These are phyloP conservation scores for Pseudogymnoascus sp. DNA, from an alignment of 2,329 filamentous ascomycete genomes.

Conservation along the genomic window DNA sequence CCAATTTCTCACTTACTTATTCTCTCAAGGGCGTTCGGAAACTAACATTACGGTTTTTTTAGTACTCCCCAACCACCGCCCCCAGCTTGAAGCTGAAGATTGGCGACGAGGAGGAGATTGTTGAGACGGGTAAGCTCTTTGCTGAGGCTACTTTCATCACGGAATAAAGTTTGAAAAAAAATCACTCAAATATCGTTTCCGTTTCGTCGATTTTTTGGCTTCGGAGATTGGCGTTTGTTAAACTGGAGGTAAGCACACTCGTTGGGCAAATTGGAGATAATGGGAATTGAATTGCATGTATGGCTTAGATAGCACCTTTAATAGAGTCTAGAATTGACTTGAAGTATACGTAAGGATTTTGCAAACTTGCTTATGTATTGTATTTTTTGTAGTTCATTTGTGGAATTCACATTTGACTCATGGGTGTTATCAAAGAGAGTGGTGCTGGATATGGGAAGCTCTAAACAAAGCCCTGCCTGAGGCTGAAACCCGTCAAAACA, in stretches of 20 bases:
- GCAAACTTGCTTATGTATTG: too few relatives aligned
- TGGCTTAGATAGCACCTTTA: conserved; percentile 2
- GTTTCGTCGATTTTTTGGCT: background rate
- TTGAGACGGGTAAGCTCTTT: conserved; percentile 72
- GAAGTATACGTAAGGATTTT: background rate
- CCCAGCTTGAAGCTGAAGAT: conserved; percentile 74
- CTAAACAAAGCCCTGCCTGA: background rate
- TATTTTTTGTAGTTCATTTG: background rate
- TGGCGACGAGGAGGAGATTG: conserved; percentile 61
- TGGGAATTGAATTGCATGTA: background rate
- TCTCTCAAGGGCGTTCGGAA: background rate
- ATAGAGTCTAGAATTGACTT: conserved; percentile 4
- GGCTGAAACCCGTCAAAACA: background rate
- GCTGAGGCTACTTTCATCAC: conserved; percentile 96
- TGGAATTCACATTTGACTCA: background rate
- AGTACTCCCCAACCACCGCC: conserved; percentile 62
- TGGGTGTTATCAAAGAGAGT: background rate
- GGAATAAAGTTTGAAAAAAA: conserved; percentile 23
- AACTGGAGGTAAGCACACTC: background rate
- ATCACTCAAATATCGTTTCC: background rate
- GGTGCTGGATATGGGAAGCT: too few relatives aligned
- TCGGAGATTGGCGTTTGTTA: background rate
- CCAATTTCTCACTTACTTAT: background rate
- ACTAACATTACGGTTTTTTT: background rate
- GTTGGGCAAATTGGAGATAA: background rate